Conservation (phyloP, 176 grass and related monocot species). For the Hyparrhenia diplandra region DNA sequence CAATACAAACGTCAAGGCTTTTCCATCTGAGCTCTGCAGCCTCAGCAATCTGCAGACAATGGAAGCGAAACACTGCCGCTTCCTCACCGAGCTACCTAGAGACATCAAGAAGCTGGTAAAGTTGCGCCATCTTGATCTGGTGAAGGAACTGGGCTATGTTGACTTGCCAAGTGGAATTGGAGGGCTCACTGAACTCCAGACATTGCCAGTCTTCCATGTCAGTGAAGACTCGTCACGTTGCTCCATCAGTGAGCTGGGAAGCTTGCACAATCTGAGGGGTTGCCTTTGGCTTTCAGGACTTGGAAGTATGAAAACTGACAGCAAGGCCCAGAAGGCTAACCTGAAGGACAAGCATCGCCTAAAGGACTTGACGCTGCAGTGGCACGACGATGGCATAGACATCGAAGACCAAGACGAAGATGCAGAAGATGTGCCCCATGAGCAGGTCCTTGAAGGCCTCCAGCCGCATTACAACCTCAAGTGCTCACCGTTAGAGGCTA, state of each 20-base stretch:
- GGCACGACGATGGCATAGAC: background rate
- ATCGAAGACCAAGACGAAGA: background rate
- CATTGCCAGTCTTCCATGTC: constrained; percentile 24
- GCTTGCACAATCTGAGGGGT: background rate
- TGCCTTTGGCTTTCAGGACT: constrained; percentile 20
- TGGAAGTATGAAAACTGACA: background rate
- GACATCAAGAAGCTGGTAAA: background rate
- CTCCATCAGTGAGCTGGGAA: constrained; percentile 30
- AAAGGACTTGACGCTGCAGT: constrained; percentile 12
- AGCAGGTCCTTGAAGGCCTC: constrained; percentile 17
- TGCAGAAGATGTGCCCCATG: background rate
- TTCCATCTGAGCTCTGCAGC: constrained; percentile 30
- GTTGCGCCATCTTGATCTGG: constrained; percentile 20
- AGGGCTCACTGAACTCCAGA: constrained; percentile 21
- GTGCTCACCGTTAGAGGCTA: constrained; percentile 30
- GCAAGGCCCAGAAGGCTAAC: background rate
- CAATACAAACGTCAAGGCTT: constrained; percentile 27
- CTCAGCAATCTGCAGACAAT: constrained; percentile 35
- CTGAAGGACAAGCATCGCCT: constrained; percentile 24
- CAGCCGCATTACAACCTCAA: constrained; percentile 21
- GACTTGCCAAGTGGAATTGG: constrained; percentile 22
- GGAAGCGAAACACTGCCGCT: background rate
- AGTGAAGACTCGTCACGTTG: background rate
- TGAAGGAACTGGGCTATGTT: constrained; percentile 1
- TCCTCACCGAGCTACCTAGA: constrained; percentile 27